Evolutionary conservation across 805 yeast species (phyloP).

Genomic region (Starmera amethionina): DNA sequence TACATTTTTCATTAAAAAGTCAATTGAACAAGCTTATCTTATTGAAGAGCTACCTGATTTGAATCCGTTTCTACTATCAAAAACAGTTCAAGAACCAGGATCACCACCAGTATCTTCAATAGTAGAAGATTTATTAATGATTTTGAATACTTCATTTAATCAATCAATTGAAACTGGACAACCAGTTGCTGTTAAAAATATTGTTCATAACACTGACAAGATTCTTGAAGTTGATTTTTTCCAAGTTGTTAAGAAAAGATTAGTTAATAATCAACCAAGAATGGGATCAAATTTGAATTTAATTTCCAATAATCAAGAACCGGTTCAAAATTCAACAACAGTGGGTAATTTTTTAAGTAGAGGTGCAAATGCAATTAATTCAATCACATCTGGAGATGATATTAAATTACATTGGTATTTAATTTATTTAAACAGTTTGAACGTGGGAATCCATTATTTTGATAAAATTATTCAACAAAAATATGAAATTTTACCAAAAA

Average conservation of each 20-base stretch:
- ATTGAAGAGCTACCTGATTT: constrained; percentile 70
- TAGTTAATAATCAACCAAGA: constrained; percentile 35
- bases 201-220: constrained; percentile 45
- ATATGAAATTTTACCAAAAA: constrained; percentile 21
- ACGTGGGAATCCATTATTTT: constrained; percentile 51
- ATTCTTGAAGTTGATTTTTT: constrained; percentile 57
- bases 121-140: constrained; percentile 74
- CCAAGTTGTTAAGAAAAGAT: constrained; percentile 39
- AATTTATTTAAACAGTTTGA: constrained; percentile 63
- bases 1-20: constrained; percentile 60
- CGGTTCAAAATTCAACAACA: constrained; percentile 9
- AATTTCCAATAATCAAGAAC: not conserved
- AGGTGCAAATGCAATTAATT: constrained; percentile 33
- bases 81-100: constrained; percentile 29
- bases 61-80: constrained; percentile 21
- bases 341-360: constrained; percentile 28
- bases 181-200: constrained; percentile 37
- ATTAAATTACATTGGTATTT: constrained; percentile 50
- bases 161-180: constrained; percentile 70
- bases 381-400: constrained; percentile 31
- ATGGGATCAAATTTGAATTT: constrained; percentile 19
- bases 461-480: constrained; percentile 25
- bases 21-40: constrained; percentile 72
- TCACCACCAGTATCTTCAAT: constrained; percentile 71
- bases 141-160: constrained; percentile 56